Base-by-base conservation (phyloP, 2,329 filamentous ascomycete genomes). In the Penicillium digitatum region DNA sequence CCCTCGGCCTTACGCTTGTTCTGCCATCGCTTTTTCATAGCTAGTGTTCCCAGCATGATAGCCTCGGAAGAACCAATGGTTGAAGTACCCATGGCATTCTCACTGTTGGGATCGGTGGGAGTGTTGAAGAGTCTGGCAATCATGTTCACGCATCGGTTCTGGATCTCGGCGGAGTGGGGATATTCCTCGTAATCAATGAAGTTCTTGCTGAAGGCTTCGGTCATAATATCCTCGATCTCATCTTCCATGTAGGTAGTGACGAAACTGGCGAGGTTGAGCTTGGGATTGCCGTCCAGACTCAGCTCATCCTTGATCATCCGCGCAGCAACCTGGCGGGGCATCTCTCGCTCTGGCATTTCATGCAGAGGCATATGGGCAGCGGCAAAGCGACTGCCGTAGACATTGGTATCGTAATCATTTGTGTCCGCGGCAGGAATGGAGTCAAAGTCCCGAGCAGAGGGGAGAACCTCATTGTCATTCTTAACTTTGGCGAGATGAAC, bases 161-260 rank as follows among this genome's bases (percentile, higher is more conserved):
- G 92, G 70, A 92, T 90, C 62, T 91, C 88, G 51, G 88, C 88
- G 0, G 86, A 86, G 70, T 89, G 87, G 1, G 88, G 88, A 68
- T 92, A 92, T 72, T 91, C 88, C 70, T 92, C 88, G 72, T 91
- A 92, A 71, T 92, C 88, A 74, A 92, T 92, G 73, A 96, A 96
- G 81, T 97, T 97, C 76, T 96, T 96, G 72, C 88, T 85, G 72
- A 96, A 90, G 50, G 88, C 85, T 62, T 96, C 90, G 62, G 86
- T 79, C 93, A 97, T 97, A 75, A 96, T 88, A 76, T 95, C 91
- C 77, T 96, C 92, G 20, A 88, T 92, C 74, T 96, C 93, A 43
- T 96, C 89, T 78, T 96, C 92, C 88, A 90, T 96, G 79, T 95
- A 96, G 0, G 93, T 96, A 1, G 92, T 96, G 62, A 96, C 91